phyloP scores from a whole-genome alignment of 2,329 filamentous ascomycete genomes.

The Parastagonospora nodorum region DNA sequence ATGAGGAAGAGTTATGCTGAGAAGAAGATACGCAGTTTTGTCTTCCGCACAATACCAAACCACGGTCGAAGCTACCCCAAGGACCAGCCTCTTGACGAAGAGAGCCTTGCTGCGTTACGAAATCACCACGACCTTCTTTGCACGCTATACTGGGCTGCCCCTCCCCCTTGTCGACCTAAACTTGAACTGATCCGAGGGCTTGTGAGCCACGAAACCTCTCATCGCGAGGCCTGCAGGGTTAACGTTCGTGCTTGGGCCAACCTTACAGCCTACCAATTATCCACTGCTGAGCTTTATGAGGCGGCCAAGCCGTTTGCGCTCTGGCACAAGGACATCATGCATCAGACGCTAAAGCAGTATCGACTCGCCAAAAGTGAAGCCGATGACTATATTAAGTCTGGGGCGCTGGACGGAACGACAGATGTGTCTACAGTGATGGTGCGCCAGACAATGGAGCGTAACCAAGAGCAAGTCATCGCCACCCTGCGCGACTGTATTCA shows the following conservation, averaged over 20 bases:
- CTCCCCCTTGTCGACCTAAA: conserved; percentile 58
- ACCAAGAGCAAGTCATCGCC: conserved; percentile 62
- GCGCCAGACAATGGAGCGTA: conserved; percentile 58
- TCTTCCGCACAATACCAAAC: conserved; percentile 64
- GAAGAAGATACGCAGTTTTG: conserved; percentile 61
- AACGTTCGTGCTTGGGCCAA: conserved; percentile 64
- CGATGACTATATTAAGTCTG: conserved; percentile 56
- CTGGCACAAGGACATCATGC: conserved; percentile 61
- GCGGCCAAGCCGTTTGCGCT: conserved; percentile 55
- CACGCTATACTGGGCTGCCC: conserved; percentile 63
- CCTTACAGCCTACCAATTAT: conserved; percentile 62
- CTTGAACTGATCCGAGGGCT: conserved; percentile 58
- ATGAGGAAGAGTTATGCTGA: conserved; percentile 54
- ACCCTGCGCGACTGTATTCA: conserved; percentile 59
- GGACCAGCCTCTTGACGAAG: conserved; percentile 57
- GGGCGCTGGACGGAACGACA: conserved; percentile 41
- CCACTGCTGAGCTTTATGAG: conserved; percentile 54
- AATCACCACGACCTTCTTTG: conserved; percentile 67
- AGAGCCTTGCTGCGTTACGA: conserved; percentile 62
- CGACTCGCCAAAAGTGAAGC: conserved; percentile 61
- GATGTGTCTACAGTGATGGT: conserved; percentile 54
- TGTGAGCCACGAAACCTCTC: conserved; percentile 62
- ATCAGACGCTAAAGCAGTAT: conserved; percentile 60
- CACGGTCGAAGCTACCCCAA: conserved; percentile 65
- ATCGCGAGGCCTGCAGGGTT: conserved; percentile 63